Base-by-base conservation (phyloP, 306 rosid species). In the Vigna reflexopilosa region DNA sequence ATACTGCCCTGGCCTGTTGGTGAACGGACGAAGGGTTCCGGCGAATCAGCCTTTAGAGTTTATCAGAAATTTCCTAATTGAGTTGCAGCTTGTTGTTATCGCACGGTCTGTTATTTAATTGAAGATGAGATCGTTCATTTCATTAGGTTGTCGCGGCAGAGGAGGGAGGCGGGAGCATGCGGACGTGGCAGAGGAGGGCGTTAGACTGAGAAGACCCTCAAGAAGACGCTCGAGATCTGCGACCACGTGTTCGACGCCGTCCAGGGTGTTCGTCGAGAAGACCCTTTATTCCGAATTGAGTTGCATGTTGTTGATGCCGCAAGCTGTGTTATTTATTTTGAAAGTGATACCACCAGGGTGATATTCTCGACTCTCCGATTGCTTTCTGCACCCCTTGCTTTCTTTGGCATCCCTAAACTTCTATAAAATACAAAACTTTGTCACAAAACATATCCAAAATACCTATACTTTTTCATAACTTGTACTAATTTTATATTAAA, bases 161-260 rank as follows among this genome's bases (percentile, higher is more conserved):
- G 9, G 9, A 38, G 9, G 9, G 44, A 38, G 38, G 38, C 38
- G 38, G 7, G 6, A 4, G 38, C 1, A 34, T 34, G 38, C 38
- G 38, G 4, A 32, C 34, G 36, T 32, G 36, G 6, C 36, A 5
- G 38, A 34, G 38, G 45, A 40, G 11, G 45, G 45, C 45, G 45
- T 40, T 7, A 40, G 45, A 12, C 9, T 40, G 45, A 40, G 45
- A 40, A 91, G 58, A 93, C 99, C 5, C 81, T 96, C 0, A 93
- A 91, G 67, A 81, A 57, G 74, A 81, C 93, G 88, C 44, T 93
- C 15, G 96, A 89, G 15, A 83, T 86, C 9, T 96, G 99, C 54
- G 76, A 75, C 49, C 32, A 47, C 5, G 96, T 93, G 76, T 89
- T 91, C 30, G 98, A 88, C 7, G 99, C 93, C 80, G 73, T 91